A percentile compares a stretch with the other conserved stretches of the same genome.
These are phyloP conservation scores for Yarrowia divulgata DNA, from an alignment of 805 yeast genomes.

Conservation along the genomic window DNA sequence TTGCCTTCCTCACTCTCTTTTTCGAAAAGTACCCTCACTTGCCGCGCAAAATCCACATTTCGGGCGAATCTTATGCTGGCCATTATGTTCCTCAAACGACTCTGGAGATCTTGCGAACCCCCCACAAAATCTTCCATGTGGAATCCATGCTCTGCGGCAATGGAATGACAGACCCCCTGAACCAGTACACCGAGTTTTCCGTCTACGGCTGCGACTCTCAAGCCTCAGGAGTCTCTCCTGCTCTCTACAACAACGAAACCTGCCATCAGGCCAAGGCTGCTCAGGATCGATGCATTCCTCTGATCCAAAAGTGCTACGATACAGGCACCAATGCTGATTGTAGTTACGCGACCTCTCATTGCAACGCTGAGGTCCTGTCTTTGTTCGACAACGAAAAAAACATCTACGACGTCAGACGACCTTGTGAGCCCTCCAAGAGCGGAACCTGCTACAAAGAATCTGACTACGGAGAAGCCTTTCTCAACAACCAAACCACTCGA, in stretches of 20 bases:
- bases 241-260: conserved; percentile 70
- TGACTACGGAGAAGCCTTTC: conserved; percentile 10
- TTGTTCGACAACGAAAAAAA: not conserved
- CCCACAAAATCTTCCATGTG: conserved; percentile 63
- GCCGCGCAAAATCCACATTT: conserved; percentile 67
- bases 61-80: conserved; percentile 87
- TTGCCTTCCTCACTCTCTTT: conserved; percentile 74
- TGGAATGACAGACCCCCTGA: conserved; percentile 79
- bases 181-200: conserved; percentile 76
- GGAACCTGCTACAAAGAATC: conserved; percentile 21
- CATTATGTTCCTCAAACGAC: conserved; percentile 85
- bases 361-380: conserved; percentile 50
- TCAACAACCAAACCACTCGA: conserved; percentile 14
- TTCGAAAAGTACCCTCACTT: conserved; percentile 62
- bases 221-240: conserved; percentile 73
- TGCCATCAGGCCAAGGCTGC: conserved; percentile 71
- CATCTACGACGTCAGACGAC: conserved; percentile 20
- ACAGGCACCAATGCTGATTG: conserved; percentile 77
- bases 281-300: conserved; percentile 52
- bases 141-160: conserved; percentile 86
- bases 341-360: conserved; percentile 84
- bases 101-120: conserved; percentile 67
- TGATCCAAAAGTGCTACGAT: conserved; percentile 77
- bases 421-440: conserved; percentile 11
- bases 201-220: conserved; percentile 87